Evolutionary conservation across 2,329 filamentous ascomycete genomes (phyloP).

Genomic region (Colletotrichum sp.): DNA sequence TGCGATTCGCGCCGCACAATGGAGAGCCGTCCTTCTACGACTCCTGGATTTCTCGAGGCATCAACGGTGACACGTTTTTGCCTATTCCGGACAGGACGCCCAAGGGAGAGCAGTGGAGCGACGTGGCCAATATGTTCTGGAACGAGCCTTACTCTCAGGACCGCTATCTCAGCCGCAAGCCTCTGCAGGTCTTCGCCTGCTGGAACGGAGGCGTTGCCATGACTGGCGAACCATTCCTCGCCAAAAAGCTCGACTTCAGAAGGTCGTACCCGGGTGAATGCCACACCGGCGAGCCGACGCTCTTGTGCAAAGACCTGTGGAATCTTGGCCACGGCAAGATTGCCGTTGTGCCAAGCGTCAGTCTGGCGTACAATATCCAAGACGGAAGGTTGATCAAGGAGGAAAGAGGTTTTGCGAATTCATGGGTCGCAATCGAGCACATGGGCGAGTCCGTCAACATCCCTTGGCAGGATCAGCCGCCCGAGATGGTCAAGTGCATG

Average conservation of each 20-base stretch:
- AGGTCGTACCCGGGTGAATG: slow-evolving; percentile 46
- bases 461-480: slow-evolving; percentile 48
- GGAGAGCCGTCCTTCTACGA: slow-evolving; percentile 57
- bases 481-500: slow-evolving; percentile 53
- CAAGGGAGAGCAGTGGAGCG: slow-evolving; percentile 51
- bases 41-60: slow-evolving; percentile 56
- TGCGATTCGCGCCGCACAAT: slow-evolving; percentile 27
- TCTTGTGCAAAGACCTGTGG: slow-evolving; percentile 65
- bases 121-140: slow-evolving; percentile 57
- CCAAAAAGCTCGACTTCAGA: slow-evolving; percentile 47
- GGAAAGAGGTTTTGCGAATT: slow-evolving; percentile 50
- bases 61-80: slow-evolving; percentile 61
- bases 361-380: slow-evolving; percentile 57
- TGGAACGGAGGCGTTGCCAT: slow-evolving; percentile 64
- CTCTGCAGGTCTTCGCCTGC: slow-evolving; percentile 65
- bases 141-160: slow-evolving; percentile 42
- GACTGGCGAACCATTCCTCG: slow-evolving; percentile 49
- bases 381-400: slow-evolving; percentile 50
- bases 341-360: slow-evolving; percentile 60
- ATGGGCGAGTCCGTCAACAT: slow-evolving; percentile 35
- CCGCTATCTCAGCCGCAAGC: slow-evolving; percentile 39
- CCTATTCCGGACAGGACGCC: slow-evolving; percentile 42
- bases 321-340: slow-evolving; percentile 52
- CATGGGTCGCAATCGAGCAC: slow-evolving; percentile 5
- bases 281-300: slow-evolving; percentile 56